Percentiles rank a stretch among this genome's conserved stretches.
Evolutionary conservation across 2,329 filamentous ascomycete genomes (phyloP).

Genomic region (Colletotrichum sp.): DNA sequence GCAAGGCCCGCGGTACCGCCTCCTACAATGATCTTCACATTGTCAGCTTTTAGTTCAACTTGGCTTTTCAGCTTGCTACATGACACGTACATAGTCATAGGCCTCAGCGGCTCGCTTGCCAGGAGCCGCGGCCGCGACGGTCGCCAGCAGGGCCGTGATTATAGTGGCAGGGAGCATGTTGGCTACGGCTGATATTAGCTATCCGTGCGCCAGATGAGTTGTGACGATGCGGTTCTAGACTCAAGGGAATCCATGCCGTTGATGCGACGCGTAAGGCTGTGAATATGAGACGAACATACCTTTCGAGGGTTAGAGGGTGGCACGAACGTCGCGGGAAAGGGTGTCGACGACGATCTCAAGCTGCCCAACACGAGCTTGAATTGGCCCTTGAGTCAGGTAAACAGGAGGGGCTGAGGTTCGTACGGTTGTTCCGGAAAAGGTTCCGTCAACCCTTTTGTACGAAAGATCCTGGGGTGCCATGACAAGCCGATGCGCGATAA

Average conservation of each 20-base stretch:
- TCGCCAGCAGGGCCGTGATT: background rate
- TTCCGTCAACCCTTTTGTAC: constrained; percentile 6
- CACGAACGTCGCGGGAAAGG: background rate
- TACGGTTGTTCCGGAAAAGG: background rate
- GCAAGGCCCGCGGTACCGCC: constrained; percentile 15
- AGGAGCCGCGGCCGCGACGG: background rate
- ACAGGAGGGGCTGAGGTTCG: background rate
- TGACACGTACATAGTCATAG: background rate
- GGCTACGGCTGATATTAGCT: background rate
- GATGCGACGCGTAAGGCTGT: background rate
- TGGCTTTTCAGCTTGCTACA: background rate
- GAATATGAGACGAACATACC: background rate
- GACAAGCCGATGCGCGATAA: background rate
- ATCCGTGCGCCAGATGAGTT: background rate
- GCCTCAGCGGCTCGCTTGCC: background rate
- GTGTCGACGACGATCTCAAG: background rate
- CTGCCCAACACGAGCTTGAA: background rate
- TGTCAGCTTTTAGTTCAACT: background rate
- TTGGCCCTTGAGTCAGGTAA: background rate
- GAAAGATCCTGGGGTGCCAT: background rate
- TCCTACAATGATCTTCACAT: constrained; percentile 19
- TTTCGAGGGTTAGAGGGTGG: background rate
- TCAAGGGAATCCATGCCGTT: background rate
- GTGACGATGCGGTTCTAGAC: background rate
- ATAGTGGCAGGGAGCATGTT: background rate